Conservation (phyloP, 768 basidiomycete genomes). For the Russula ochroleuca region DNA sequence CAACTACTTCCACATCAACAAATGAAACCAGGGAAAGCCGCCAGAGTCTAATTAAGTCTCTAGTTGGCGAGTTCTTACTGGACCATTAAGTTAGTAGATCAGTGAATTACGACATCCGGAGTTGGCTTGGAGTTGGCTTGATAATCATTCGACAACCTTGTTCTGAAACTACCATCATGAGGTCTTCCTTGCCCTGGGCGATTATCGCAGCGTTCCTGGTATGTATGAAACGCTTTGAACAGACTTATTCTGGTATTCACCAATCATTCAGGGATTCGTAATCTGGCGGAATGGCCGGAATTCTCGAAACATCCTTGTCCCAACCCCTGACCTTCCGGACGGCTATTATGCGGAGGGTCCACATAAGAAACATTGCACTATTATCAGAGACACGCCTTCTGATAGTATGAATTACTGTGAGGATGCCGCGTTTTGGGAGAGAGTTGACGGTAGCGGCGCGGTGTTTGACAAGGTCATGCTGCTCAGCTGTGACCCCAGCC, state of each 20-base stretch:
- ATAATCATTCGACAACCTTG: background rate
- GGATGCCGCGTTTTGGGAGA: conserved; percentile 63
- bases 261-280: conserved; percentile 5
- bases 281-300: conserved; percentile 24
- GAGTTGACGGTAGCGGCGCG: conserved; percentile 39
- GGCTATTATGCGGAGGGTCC: conserved; percentile 43
- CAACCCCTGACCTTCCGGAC: conserved; percentile 23
- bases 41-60: conserved; percentile 38
- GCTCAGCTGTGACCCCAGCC: conserved; percentile 48
- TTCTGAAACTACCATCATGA: conserved; percentile 12
- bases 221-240: background rate
- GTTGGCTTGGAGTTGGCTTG: too few relatives aligned
- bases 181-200: conserved; percentile 18
- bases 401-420: conserved; percentile 50
- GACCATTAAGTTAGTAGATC: conserved; percentile 25
- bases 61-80: conserved; percentile 41
- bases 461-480: conserved; percentile 45
- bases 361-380: conserved; percentile 44
- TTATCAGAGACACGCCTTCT: conserved; percentile 36
- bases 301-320: conserved; percentile 21
- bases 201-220: conserved; percentile 11
- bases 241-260: background rate
- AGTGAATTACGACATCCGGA: background rate
- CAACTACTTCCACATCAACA: background rate
- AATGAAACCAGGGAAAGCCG: conserved; percentile 35